Percentiles rank a stretch among this genome's conserved stretches.
These are phyloP conservation scores for Moesziomyces aphidis DNA, from an alignment of 1,284 basidiomycete species.

Conservation along the genomic window DNA sequence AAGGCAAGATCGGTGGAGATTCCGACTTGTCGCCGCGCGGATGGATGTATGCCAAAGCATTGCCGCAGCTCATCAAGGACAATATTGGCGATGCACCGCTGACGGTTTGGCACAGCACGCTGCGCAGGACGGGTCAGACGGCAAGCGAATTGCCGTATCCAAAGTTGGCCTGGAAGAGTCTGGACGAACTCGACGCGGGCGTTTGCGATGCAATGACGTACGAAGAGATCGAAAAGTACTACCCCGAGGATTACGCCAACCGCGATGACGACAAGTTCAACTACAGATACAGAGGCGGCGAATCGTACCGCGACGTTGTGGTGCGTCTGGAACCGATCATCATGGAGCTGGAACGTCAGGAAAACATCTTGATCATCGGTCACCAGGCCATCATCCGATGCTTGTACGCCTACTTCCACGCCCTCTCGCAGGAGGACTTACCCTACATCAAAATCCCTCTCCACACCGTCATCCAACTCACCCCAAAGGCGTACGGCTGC, in stretches of 20 bases:
- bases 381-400: slow-evolving; percentile 77
- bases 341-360: slow-evolving; percentile 97
- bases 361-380: slow-evolving; percentile 95
- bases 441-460: slow-evolving; percentile 91
- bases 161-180: slow-evolving; percentile 97
- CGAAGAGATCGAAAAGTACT: slow-evolving; percentile 92
- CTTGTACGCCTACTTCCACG: slow-evolving; percentile 91
- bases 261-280: slow-evolving; percentile 99
- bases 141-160: slow-evolving; percentile 83
- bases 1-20: slow-evolving; percentile 97
- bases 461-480: slow-evolving; percentile 97
- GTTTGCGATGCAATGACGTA: slow-evolving; percentile 99
- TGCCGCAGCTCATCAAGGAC: slow-evolving; percentile 88
- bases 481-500: slow-evolving; percentile 97
- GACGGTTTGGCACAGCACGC: slow-evolving; percentile 97
- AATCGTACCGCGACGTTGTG: slow-evolving; percentile 92
- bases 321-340: slow-evolving; percentile 96
- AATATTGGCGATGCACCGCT: slow-evolving; percentile 89
- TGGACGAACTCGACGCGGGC: slow-evolving; percentile 97
- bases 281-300: slow-evolving; percentile 91
- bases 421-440: slow-evolving; percentile 89
- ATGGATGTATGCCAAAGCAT: slow-evolving; percentile 82
- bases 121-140: slow-evolving; percentile 92
- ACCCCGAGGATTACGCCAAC: slow-evolving; percentile 98
- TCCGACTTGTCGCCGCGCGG: slow-evolving; percentile 86